Conservation (phyloP, 106 monocot genomes). For the Cymbidium sinense region DNA sequence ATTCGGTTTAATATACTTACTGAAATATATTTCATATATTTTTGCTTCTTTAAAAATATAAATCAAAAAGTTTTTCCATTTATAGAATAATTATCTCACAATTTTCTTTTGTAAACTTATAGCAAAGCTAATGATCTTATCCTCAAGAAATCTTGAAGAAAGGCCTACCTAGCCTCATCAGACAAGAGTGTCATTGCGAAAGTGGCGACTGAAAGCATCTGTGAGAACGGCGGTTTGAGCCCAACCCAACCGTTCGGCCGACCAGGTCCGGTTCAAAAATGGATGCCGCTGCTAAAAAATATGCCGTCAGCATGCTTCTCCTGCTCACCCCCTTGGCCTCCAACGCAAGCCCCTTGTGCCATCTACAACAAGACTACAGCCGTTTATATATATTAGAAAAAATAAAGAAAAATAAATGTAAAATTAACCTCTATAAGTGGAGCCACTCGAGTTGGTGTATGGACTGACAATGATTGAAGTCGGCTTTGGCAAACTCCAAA, state of each 20-base stretch:
- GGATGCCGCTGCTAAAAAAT: slow-evolving; percentile 45
- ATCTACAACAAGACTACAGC: no score
- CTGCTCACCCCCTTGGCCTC: slow-evolving; percentile 16
- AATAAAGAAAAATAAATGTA: no score
- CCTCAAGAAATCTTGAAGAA: slow-evolving; percentile 11
- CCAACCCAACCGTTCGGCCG: slow-evolving; percentile 41
- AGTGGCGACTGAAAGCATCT: slow-evolving; percentile 18
- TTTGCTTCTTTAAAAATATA: no score
- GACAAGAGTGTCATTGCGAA: neutral
- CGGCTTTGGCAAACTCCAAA: slow-evolving; percentile 66
- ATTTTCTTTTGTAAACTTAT: no score
- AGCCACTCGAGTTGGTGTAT: slow-evolving; percentile 65
- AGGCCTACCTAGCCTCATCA: slow-evolving; percentile 2
- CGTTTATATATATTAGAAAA: no score
- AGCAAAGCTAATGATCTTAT: no score
- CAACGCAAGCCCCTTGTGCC: slow-evolving; percentile 43
- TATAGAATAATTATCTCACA: no score
- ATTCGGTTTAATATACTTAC: no score
- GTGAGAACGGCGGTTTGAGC: slow-evolving; percentile 24
- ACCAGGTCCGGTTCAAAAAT: slow-evolving; percentile 48
- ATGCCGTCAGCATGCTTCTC: slow-evolving; percentile 33
- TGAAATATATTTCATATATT: no score
- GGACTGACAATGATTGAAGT: slow-evolving; percentile 65
- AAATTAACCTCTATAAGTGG: slow-evolving; percentile 39
- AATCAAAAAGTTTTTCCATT: no score